A percentile compares a stretch with the other conserved stretches of the same genome.
These are phyloP conservation scores for Solanum tarijense DNA, from an alignment of 257 asterid species.

Conservation along the genomic window DNA sequence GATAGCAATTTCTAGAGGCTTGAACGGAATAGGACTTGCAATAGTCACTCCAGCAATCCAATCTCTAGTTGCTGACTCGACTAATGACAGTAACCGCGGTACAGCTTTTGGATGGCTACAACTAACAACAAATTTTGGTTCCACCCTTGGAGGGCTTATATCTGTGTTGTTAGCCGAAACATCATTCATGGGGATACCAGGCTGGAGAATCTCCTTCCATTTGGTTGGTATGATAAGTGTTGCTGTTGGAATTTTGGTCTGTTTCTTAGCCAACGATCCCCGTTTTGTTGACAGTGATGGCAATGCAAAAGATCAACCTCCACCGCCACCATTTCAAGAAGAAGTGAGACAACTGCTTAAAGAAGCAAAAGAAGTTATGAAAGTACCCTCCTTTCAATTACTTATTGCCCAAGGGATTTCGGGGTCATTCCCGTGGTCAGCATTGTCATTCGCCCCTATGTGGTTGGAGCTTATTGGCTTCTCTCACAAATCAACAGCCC, in stretches of 20 bases:
- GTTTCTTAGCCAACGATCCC: conserved; percentile 63
- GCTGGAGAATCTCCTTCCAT: conserved; percentile 87
- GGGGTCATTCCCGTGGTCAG: conserved; percentile 8
- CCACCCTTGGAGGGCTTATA: conserved; percentile 64
- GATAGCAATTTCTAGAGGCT: conserved; percentile 82
- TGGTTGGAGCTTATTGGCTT: conserved; percentile 15
- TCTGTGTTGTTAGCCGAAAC: conserved; percentile 60
- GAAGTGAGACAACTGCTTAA: conserved; percentile 9
- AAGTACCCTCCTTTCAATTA: conserved; percentile 3
- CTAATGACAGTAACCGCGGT: conserved; percentile 75
- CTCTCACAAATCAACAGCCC: conserved; percentile 57
- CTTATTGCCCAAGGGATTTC: conserved; percentile 7
- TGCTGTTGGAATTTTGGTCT: conserved; percentile 48
- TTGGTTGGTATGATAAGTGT: conserved; percentile 64
- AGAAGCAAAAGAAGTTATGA: conserved; percentile 59
- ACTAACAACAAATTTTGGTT: conserved; percentile 63
- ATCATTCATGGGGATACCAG: conserved; percentile 65
- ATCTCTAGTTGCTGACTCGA: conserved; percentile 85
- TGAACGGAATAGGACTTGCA: conserved; percentile 84
- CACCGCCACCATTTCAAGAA: neutral
- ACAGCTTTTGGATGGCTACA: conserved; percentile 85
- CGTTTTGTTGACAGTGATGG: conserved; percentile 28
- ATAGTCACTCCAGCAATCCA: conserved; percentile 75
- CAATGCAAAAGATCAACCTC: conserved; percentile 16
- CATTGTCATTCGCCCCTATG: conserved; percentile 7